Base-by-base conservation (phyloP, 441 rosid species). In the Jatropha podagrica region DNA sequence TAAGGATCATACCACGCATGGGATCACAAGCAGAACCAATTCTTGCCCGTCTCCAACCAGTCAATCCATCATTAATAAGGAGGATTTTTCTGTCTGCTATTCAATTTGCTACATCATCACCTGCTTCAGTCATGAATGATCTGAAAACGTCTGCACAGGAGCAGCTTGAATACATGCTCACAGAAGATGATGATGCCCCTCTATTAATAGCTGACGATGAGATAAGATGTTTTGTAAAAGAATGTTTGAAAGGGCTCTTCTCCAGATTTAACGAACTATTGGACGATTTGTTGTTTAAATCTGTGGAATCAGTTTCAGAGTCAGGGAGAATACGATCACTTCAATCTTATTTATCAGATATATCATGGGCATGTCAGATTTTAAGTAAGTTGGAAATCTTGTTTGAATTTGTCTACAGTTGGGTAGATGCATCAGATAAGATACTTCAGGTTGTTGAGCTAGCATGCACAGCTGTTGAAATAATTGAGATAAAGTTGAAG, bases 101-200 rank as follows among this genome's bases (percentile, higher is more conserved):
- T 81, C 87, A 76, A 49, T 90, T 93, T 78, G 95, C 92, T 80
- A 90, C 93, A 26, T 92, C 99, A 26, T 88, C 93, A 0, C 93
- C 92, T 10, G 81, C 86, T 74, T 72, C 81, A 15, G 69, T 76
- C 48, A 69, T 87, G 85, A 82, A 81, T 44, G 90, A 86, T 74
- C 87, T 95, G 20, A 95, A 90, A 85, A 79, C 84, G 12, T 84
- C 94, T 3, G 92, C 89, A 10, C 97, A 95, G 82, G 98, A 92
- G 85, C 98, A 95, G 81, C 86, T 92, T 9, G 97, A 92, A 66
- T 93, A 95, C 87, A 91, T 95, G 94, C 88, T 92, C 58, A 93
- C 95, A 0, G 95, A 95, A 88, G 97, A 95, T 79, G 97, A 95
- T 26, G 98, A 93, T 84, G 90, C 87, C 59, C 97, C 97, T 13